Evolutionary conservation across 176 grass and related monocot species (phyloP).

Genomic region (Carex cristatella): DNA sequence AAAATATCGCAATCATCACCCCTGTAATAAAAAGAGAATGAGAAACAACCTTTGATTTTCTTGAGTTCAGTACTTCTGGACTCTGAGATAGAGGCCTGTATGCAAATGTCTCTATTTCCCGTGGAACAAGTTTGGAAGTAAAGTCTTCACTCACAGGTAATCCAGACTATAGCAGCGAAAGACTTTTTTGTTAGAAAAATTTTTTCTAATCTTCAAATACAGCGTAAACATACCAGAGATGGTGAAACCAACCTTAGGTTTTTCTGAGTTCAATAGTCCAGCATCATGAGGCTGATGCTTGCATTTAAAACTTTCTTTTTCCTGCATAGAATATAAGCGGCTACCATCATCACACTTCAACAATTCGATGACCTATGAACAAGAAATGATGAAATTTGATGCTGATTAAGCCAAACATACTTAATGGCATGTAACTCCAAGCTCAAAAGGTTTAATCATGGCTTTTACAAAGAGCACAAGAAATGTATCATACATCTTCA

Average conservation of each 20-base stretch:
- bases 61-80: conserved; percentile 23
- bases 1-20: neutral
- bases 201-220: neutral
- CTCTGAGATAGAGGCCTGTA: conserved; percentile 39
- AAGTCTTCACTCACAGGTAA: neutral
- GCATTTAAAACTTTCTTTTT: conserved; percentile 33
- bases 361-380: neutral
- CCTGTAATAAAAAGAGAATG: conserved; percentile 8
- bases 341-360: neutral
- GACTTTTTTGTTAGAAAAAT: neutral
- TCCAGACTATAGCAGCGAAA: neutral
- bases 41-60: conserved; percentile 62
- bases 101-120: conserved; percentile 34
- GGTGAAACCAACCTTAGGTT: conserved; percentile 49
- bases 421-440: neutral
- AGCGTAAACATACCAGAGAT: neutral
- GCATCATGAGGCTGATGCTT: conserved; percentile 30
- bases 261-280: conserved; percentile 31
- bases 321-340: neutral
- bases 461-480: neutral
- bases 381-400: neutral
- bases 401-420: neutral
- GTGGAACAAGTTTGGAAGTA: neutral
- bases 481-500: conserved; percentile 34
- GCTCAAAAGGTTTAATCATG: neutral